These are phyloP conservation scores for Sporodiniella umbellata DNA, from an alignment of 371 early-diverging fungal species.

Conservation along the genomic window DNA sequence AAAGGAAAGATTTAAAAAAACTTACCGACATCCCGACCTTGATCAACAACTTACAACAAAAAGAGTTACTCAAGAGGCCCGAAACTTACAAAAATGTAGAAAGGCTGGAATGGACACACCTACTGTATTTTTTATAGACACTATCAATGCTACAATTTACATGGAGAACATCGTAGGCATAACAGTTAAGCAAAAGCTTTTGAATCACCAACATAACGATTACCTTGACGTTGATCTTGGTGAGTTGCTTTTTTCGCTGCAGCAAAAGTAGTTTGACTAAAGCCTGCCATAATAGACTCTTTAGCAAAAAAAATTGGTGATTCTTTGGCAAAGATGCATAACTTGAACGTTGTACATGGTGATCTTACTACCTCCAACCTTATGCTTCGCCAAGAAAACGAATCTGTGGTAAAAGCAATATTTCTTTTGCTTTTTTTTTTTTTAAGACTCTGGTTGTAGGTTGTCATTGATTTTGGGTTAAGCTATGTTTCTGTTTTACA, in stretches of 20 bases:
- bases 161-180: slow-evolving; percentile 83
- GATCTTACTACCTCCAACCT: slow-evolving; percentile 99
- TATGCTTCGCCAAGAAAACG: slow-evolving; percentile 60
- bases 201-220: slow-evolving; percentile 32
- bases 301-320: slow-evolving; percentile 64
- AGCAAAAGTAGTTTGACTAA: not conserved
- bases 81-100: slow-evolving; percentile 72
- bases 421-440: not conserved
- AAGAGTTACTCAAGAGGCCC: slow-evolving; percentile 81
- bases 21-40: slow-evolving; percentile 88
- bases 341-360: slow-evolving; percentile 89
- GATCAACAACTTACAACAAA: slow-evolving; percentile 79
- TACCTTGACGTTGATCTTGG: slow-evolving; percentile 35
- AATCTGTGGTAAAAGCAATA: slow-evolving; percentile 46
- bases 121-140: slow-evolving; percentile 78
- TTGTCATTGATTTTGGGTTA: slow-evolving; percentile 98
- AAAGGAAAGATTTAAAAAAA: slow-evolving; percentile 82
- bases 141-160: slow-evolving; percentile 63
- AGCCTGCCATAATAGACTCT: slow-evolving; percentile 9
- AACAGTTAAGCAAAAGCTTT: slow-evolving; percentile 72
- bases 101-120: slow-evolving; percentile 80
- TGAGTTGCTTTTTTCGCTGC: too few species aligned
- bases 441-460: slow-evolving; percentile 19
- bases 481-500: slow-evolving; percentile 76
- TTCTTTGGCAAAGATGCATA: slow-evolving; percentile 83